Base-by-base conservation (phyloP, 768 basidiomycete species). In the Nidula microcarpa region DNA sequence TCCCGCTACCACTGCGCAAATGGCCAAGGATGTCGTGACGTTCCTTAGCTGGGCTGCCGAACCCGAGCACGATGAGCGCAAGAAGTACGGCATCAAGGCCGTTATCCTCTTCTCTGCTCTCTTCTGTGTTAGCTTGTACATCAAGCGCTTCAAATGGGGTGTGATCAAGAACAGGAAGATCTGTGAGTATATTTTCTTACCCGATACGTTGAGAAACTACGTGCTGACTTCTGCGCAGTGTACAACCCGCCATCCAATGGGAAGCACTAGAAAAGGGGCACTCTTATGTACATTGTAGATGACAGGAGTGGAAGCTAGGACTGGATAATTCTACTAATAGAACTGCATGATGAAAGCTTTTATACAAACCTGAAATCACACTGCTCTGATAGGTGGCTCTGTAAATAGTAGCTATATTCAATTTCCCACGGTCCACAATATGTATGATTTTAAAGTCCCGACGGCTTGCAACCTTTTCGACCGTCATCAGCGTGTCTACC, bases 1-100 rank as follows among this genome's bases (percentile, higher is more conserved):
- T 3, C 94, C 97, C 11, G 92, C 96, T 10, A 99, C 97, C 47
- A 87, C 94, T 5, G 91, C 93, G 5, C 97, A 99, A 70, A 95
- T 99, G 96, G 96, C 97, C 61, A 99, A 98, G 80, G 97, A 99
- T 65, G 94, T 99, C 51, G 83, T 84, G 45, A 92, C 90, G 2
- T 98, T 98, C 87, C 74, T 98, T 48, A 85, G 85, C 74, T 98
- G 95, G 95, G 92, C 96, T 14, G 84, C 97, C 53, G 97, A 99
- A 70, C 97, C 97, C 33, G 97, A 99, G 69, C 91, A 95, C 63
- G 97, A 99, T 65, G 89, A 95, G 68, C 81, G 97, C 68, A 98
- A 99, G 80, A 94, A 93, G 81, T 87, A 87, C 66, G 96, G 97
- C 59, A 76, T 98, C 70, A 95, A 98, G 75, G 95, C 94, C 17